Evolutionary conservation across 1,284 basidiomycete genomes (phyloP).

Genomic region (Cryptococcus wingfieldii): DNA sequence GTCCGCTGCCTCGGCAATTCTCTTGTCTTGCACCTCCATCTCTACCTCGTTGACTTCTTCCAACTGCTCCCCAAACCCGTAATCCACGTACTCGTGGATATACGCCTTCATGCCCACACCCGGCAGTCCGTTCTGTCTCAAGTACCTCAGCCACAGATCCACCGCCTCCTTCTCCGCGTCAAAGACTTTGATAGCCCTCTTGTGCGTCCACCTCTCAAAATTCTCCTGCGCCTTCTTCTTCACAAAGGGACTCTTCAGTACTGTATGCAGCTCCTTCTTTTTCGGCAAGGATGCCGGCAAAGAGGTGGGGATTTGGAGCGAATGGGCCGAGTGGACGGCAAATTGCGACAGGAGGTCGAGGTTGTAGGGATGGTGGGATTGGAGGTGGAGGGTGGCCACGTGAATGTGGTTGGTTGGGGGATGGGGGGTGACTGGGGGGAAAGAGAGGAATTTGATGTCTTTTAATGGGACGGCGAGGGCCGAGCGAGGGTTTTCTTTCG

Average conservation of each 20-base stretch:
- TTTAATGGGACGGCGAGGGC: slow-evolving; percentile 10
- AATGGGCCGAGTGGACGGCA: slow-evolving; percentile 73
- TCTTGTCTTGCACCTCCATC: slow-evolving; percentile 6
- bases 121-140: slow-evolving; percentile 70
- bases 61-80: slow-evolving; percentile 57
- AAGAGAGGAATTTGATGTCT: slow-evolving; percentile 16
- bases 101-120: slow-evolving; percentile 83
- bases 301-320: slow-evolving; percentile 77
- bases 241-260: slow-evolving; percentile 78
- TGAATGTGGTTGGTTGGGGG: slow-evolving; percentile 64
- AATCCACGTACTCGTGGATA: slow-evolving; percentile 67
- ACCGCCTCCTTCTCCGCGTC: slow-evolving; percentile 79
- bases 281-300: slow-evolving; percentile 68
- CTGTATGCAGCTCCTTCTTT: slow-evolving; percentile 78
- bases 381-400: slow-evolving; percentile 77
- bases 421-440: slow-evolving; percentile 23
- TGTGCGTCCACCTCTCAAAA: slow-evolving; percentile 80
- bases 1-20: slow-evolving; percentile 22
- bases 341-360: slow-evolving; percentile 83
- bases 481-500: neutral
- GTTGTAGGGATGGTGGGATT: slow-evolving; percentile 63
- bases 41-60: neutral
- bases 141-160: slow-evolving; percentile 74
- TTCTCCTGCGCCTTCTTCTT: slow-evolving; percentile 97
- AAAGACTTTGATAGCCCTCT: slow-evolving; percentile 82